phyloP scores from a whole-genome alignment of 2,329 filamentous ascomycete genomes.

The Ceratocystis cubensis region DNA sequence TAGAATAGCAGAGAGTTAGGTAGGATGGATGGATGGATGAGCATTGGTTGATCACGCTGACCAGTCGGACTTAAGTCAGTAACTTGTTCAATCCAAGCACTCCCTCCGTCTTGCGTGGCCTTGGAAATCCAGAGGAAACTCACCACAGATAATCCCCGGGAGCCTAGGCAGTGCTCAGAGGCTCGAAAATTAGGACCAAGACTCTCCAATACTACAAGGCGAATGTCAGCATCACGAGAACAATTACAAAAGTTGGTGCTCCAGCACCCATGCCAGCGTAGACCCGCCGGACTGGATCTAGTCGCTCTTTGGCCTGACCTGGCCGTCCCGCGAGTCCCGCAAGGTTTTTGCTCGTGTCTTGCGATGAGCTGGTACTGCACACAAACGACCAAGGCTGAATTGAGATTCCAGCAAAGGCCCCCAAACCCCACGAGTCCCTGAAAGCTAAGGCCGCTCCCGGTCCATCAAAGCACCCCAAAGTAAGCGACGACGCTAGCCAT shows the following conservation, averaged over 20 bases:
- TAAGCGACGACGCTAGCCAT: not conserved
- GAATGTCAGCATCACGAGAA: not conserved
- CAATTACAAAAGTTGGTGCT: not conserved
- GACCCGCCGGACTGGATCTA: not conserved
- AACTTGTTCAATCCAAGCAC: too few species aligned
- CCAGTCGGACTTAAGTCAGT: too few species aligned
- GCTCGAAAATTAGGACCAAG: too few species aligned
- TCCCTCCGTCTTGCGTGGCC: too few species aligned
- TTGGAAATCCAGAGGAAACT: too few species aligned
- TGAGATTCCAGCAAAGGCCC: not conserved
- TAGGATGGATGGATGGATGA: too few species aligned
- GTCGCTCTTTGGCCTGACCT: not conserved
- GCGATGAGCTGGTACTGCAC: not conserved
- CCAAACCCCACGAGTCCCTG: not conserved
- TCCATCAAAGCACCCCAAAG: not conserved
- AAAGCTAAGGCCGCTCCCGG: slow-evolving; percentile 6
- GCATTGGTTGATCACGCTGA: too few species aligned
- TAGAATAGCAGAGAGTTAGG: too few species aligned
- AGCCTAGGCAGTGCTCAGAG: too few species aligned
- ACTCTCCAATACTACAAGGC: too few species aligned
- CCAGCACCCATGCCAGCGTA: not conserved
- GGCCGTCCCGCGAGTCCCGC: not conserved
- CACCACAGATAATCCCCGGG: too few species aligned
- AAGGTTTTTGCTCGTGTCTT: not conserved
- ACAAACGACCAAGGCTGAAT: not conserved